Percentiles rank a stretch among this genome's conserved stretches.
These are phyloP conservation scores for Malus fusca DNA, from an alignment of 306 rosid species.

Conservation along the genomic window DNA sequence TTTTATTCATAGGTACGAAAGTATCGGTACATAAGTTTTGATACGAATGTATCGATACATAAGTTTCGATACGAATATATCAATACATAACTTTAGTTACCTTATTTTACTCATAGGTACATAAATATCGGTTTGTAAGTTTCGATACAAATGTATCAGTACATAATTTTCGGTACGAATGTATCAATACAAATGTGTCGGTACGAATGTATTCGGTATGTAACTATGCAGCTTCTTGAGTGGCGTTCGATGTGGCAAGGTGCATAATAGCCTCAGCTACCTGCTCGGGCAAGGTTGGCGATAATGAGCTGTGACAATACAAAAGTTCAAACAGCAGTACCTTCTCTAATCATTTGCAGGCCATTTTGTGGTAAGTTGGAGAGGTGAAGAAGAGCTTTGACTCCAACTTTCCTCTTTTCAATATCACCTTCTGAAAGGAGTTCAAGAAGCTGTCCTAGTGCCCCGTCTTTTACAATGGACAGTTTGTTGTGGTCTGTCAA, in stretches of 20 bases:
- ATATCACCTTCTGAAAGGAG: constrained; percentile 38
- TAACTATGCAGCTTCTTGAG: constrained; percentile 22
- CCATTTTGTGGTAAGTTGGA: constrained; percentile 53
- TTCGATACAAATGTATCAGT: no score
- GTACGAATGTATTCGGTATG: no score
- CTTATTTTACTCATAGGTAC: no score
- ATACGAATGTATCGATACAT: no score
- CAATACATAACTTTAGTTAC: no score
- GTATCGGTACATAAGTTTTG: no score
- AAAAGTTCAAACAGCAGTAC: constrained; percentile 49
- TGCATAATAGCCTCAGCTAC: constrained; percentile 50
- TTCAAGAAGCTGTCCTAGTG: constrained; percentile 43
- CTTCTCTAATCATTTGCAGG: constrained; percentile 47
- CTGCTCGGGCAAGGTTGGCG: constrained; percentile 34
- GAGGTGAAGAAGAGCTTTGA: constrained; percentile 41
- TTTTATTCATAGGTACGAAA: no score
- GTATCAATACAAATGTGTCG: no score
- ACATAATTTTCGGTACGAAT: no score
- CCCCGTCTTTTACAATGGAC: constrained; percentile 40
- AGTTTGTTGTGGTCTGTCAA: constrained; percentile 48
- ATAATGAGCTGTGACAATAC: constrained; percentile 39
- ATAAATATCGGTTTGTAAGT: no score
- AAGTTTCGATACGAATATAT: no score
- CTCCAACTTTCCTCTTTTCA: constrained; percentile 37
- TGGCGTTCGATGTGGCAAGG: constrained; percentile 44